These are phyloP conservation scores for Aspergillus sp. DNA, from an alignment of 2,329 filamentous ascomycete genomes.

Conservation along the genomic window DNA sequence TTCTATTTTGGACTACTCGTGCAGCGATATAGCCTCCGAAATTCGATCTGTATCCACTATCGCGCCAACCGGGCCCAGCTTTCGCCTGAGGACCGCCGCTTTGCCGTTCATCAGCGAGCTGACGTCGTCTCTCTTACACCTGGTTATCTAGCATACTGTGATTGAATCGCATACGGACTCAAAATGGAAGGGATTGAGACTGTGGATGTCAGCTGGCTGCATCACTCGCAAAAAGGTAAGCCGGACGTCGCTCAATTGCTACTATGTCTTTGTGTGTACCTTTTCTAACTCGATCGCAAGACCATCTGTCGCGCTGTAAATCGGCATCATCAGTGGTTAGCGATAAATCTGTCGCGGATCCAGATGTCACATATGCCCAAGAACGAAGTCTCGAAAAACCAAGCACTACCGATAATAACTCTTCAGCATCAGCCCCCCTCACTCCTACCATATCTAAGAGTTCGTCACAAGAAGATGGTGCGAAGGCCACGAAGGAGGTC, in stretches of 20 bases:
- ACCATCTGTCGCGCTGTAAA: constrained; percentile 40
- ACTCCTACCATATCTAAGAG: constrained; percentile 17
- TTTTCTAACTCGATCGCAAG: constrained; percentile 21
- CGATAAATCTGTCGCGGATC: constrained; percentile 31
- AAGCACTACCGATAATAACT: constrained; percentile 25
- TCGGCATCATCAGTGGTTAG: constrained; percentile 35
- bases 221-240: constrained; percentile 78
- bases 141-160: not conserved
- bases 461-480: constrained; percentile 19
- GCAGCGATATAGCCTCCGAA: not conserved
- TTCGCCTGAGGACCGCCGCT: not conserved
- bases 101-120: not conserved
- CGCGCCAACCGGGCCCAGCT: not conserved
- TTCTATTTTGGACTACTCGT: not conserved
- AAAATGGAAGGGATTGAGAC: constrained; percentile 79
- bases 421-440: constrained; percentile 20
- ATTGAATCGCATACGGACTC: not conserved
- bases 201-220: constrained; percentile 89
- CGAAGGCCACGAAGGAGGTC: constrained; percentile 21
- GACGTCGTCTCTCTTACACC: not conserved
- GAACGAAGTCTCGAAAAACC: constrained; percentile 27
- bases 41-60: not conserved
- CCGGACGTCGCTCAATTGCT: not conserved
- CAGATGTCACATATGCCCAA: constrained; percentile 21
- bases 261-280: not conserved